Base-by-base conservation (phyloP, 2,329 filamentous ascomycete species). In the Phialophora expanda region DNA sequence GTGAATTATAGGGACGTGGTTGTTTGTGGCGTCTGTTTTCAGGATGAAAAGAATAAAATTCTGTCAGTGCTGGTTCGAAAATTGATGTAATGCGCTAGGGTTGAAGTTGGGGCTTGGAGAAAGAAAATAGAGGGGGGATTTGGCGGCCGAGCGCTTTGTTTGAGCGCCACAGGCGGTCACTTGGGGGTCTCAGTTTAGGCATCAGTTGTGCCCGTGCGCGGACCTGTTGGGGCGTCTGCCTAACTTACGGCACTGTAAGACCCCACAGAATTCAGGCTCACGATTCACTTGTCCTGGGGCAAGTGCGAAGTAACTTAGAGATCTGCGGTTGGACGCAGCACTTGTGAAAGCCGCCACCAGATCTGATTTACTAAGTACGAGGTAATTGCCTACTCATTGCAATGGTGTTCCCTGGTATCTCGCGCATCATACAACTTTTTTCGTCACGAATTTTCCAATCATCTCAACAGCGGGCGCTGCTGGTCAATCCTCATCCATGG, bases 401-500 rank as follows among this genome's bases (percentile, higher is more conserved):
- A 11, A 24, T 28, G 5, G 6, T 28, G 3, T 30, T 12, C 24
- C 32, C 30, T 59, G 41, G 24, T 34, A 50, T 50, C 20, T 11
- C 8, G 41, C 8, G 41, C 56, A 59, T 59, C 41, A 12, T 32
- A 24, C 46, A 26, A 20, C 14, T 1, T 14, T 26, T 12, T 14
- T 44, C 11, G 17, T 44, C 17, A 51, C 26, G 48, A 11, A 26
- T 22, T 26, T 51, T 26, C 12, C 6, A 12, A 14, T 51, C 22
- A 22, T 24, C 9, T 51, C 48, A 22, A 22, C 11, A 22, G 20
- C 11, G 8, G 5, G 12, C 9, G 20, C 48, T n/a, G 48, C 20
- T 28, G 22, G 8, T 70, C 67, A 81, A 73, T 83, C 84, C 72
- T 84, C 83, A 65, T 84, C 82, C 82, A 84, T 84, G 51, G 81